phyloP scores from a whole-genome alignment of 2,329 filamentous ascomycete species.

The Stagonosporopsis vannaccii region DNA sequence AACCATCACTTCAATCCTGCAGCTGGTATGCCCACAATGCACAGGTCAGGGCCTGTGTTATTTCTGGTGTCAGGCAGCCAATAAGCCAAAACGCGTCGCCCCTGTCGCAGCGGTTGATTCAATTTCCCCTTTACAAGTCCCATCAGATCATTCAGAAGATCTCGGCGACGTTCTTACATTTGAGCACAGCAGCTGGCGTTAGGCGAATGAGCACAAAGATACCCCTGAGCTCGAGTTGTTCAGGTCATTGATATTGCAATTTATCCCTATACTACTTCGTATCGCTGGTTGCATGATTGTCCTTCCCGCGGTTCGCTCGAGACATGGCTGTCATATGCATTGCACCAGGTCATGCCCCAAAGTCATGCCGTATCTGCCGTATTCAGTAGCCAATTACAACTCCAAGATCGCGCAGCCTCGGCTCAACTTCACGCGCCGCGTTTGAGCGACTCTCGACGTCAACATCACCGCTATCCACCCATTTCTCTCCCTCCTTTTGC shows the following conservation, averaged over 20 bases:
- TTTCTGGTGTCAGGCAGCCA: background rate
- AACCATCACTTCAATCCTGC: background rate
- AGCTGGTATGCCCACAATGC: background rate
- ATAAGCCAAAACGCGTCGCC: conserved; percentile 1
- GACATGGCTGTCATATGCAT: background rate
- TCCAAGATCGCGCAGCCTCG: conserved; percentile 4
- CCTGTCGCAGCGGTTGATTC: background rate
- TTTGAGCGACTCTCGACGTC: conserved; percentile 16
- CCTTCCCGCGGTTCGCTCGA: background rate
- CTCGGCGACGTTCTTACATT: conserved; percentile 6
- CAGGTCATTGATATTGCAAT: conserved; percentile 8
- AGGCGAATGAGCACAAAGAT: conserved; percentile 22
- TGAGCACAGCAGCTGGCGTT: conserved; percentile 13
- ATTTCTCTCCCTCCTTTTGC: background rate
- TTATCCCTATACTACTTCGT: background rate
- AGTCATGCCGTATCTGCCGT: conserved; percentile 4
- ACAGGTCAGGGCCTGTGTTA: background rate
- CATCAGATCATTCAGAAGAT: background rate
- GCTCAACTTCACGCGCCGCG: conserved; percentile 7
- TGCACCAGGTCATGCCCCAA: background rate
- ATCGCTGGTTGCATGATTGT: background rate
- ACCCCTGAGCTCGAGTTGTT: conserved; percentile 20
- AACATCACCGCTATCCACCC: conserved; percentile 2
- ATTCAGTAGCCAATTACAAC: conserved; percentile 10
- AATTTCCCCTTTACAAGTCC: background rate